Percentiles rank a stretch among this genome's conserved stretches.
Evolutionary conservation across 2,329 filamentous ascomycete genomes (phyloP).

Genomic region (Fusarium sp.): DNA sequence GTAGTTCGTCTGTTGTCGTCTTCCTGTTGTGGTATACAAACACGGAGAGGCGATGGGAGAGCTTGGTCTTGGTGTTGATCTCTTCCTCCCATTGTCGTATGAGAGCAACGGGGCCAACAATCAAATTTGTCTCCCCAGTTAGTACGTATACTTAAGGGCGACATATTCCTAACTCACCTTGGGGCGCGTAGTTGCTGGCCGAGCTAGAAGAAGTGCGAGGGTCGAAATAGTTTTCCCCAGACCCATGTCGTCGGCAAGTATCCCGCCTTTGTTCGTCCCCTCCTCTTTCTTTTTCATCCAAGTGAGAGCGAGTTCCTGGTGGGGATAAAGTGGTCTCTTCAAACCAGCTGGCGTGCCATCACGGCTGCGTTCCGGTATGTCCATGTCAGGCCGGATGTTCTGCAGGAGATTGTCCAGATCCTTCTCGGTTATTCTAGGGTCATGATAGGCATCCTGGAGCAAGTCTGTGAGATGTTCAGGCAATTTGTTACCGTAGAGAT

Average conservation of each 20-base stretch:
- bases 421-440: constrained; percentile 63
- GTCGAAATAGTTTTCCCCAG: constrained; percentile 92
- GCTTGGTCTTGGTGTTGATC: constrained; percentile 78
- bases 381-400: constrained; percentile 82
- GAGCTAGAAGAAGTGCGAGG: constrained; percentile 81
- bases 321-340: constrained; percentile 79
- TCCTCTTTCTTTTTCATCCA: constrained; percentile 90
- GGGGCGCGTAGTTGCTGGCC: constrained; percentile 67
- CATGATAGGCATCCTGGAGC: constrained; percentile 55
- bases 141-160: constrained; percentile 25
- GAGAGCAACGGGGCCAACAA: constrained; percentile 85
- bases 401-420: constrained; percentile 80
- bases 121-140: constrained; percentile 79
- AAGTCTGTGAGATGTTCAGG: constrained; percentile 52
- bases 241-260: constrained; percentile 95
- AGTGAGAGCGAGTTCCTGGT: constrained; percentile 85
- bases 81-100: constrained; percentile 90
- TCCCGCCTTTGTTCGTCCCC: constrained; percentile 86
- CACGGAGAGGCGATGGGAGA: constrained; percentile 72
- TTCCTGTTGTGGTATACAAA: constrained; percentile 81
- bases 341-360: constrained; percentile 80
- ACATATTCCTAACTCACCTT: constrained; percentile 48
- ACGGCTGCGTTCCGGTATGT: constrained; percentile 73
- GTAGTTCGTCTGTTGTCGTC: constrained; percentile 72
- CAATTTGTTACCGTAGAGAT: constrained; percentile 57